Evolutionary conservation across 1,284 basidiomycete species (phyloP), one percentile per base, ranked within the genome.

Genomic region (Trametes sp.): DNA sequence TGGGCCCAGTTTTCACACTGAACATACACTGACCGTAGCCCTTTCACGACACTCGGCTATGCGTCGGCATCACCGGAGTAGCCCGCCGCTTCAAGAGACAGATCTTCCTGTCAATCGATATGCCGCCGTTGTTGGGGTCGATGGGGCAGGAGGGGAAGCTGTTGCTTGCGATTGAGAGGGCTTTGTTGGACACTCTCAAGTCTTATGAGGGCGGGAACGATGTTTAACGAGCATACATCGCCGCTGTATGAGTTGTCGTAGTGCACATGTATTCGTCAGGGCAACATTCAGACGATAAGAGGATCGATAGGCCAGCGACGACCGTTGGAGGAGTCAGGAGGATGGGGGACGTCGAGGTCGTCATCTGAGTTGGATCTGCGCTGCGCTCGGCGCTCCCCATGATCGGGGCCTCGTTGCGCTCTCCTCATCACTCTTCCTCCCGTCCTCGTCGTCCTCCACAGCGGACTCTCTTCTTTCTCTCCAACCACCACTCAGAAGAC

Each of bases 41-140:
- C 49, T 51, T 57, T 62, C 57, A 56, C 33, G 60, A 58, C 44
- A 59, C 54, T 54, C 42, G 55, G 48, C 54, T 49, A 46, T 45
- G 42, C 48, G 54, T 49, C 63, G 62, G 58, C 48, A 42, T 56
- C 48, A 24, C 57, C 51, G 65, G 48, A 57, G 66, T 70, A 92
- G 90, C 88, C 33, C 82, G 78, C 70, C 82, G 87, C 44, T 84
- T 88, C 69, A 76, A 81, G 68, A 90, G 86, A 72, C 84, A 87
- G 73, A 84, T 93, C 61, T 90, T 90, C 74, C 70, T 93, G 75
- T 88, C 88, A 13, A 78, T 92, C 31, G 90, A 92, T 75, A 72
- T 90, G 29, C 84, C 86, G 28, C 73, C 79, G 29, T 67, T 77
- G 24, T 75, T 80, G 65, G 68, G 78, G 66, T 72, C 81, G 45